A percentile compares a stretch with the other conserved stretches of the same genome.
These are phyloP conservation scores for Syzygium oleosum DNA, from an alignment of 345 rosid species.

Conservation along the genomic window DNA sequence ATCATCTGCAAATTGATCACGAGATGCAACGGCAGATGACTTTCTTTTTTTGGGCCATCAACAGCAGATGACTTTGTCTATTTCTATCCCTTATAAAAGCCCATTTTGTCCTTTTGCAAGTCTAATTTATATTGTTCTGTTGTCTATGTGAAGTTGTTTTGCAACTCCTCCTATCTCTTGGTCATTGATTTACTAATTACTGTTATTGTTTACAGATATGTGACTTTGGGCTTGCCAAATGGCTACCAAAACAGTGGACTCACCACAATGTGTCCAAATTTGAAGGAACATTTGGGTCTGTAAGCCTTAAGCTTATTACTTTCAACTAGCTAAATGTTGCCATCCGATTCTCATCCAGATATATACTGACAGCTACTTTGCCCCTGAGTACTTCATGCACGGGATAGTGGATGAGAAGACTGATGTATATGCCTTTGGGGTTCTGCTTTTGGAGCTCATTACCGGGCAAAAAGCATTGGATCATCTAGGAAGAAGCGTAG, in stretches of 20 bases:
- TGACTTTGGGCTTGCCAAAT: constrained; percentile 91
- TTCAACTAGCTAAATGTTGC: not conserved
- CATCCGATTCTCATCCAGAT: not conserved
- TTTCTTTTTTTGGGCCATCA: not conserved
- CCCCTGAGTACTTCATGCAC: constrained; percentile 92
- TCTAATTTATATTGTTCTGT: not conserved
- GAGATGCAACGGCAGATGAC: not conserved
- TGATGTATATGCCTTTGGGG: constrained; percentile 83
- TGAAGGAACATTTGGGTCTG: constrained; percentile 95
- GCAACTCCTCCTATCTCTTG: not conserved
- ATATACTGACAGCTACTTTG: constrained; percentile 53
- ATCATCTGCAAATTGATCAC: not conserved
- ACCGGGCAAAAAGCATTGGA: constrained; percentile 74
- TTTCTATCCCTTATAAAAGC: not conserved
- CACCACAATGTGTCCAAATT: constrained; percentile 84
- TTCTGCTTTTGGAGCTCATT: constrained; percentile 81
- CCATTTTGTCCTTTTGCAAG: not conserved
- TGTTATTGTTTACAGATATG: constrained; percentile 43
- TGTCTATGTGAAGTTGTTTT: not conserved
- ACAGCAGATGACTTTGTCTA: not conserved
- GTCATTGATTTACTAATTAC: not conserved
- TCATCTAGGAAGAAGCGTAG: constrained; percentile 58
- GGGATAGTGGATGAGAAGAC: constrained; percentile 95
- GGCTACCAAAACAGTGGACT: constrained; percentile 83
- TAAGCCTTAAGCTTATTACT: not conserved